Evolutionary conservation across 352 stramenopile species (phyloP).

Genomic region (Globisporangium spiculum): DNA sequence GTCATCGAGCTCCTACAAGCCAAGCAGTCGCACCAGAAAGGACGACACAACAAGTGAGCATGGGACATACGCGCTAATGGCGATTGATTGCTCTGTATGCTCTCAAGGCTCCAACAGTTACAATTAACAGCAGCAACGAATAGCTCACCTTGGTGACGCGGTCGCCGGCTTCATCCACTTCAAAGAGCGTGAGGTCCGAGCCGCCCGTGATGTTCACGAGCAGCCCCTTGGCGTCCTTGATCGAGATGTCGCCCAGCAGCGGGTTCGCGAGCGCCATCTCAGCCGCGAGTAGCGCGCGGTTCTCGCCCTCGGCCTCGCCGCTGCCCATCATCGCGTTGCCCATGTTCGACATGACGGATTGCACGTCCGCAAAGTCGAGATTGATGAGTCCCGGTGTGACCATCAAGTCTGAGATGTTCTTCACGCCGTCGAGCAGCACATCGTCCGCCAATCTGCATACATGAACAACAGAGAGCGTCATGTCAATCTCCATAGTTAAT

Average conservation of each 20-base stretch:
- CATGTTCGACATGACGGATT: constrained; percentile 88
- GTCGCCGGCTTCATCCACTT: constrained; percentile 87
- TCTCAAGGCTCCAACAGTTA: background rate
- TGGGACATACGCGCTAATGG: background rate
- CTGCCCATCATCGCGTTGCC: constrained; percentile 91
- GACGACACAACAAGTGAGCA: background rate
- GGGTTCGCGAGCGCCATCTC: constrained; percentile 86
- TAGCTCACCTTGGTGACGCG: constrained; percentile 61
- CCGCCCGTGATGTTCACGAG: constrained; percentile 95
- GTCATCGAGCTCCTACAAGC: constrained; percentile 74
- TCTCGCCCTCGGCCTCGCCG: constrained; percentile 89
- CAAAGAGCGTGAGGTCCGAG: constrained; percentile 91
- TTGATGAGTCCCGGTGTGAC: constrained; percentile 88
- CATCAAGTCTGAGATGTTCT: constrained; percentile 89
- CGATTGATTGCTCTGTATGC: background rate
- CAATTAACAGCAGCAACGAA: background rate
- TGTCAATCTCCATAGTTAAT: background rate
- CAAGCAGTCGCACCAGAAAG: background rate
- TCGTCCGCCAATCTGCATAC: constrained; percentile 72
- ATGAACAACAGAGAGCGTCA: background rate
- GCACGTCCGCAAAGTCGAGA: constrained; percentile 84
- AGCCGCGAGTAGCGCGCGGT: constrained; percentile 77
- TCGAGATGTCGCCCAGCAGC: constrained; percentile 87
- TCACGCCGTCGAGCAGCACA: constrained; percentile 82
- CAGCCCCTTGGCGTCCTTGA: constrained; percentile 91